phyloP scores from a whole-genome alignment of 192 early-diverging fungal genomes.

The Umbelopsis isabellina region DNA sequence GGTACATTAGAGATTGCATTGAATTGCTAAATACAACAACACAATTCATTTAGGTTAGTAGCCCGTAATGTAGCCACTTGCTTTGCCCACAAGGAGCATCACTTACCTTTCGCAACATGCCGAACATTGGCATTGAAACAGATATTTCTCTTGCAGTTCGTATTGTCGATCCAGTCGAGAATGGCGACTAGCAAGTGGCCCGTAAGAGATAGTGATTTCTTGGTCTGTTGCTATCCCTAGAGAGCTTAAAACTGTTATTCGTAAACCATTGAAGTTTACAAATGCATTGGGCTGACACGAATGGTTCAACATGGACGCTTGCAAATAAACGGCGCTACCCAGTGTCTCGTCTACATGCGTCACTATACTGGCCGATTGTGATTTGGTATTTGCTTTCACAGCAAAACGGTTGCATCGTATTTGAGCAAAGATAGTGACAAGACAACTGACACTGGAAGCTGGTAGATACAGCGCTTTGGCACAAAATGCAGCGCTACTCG shows the following conservation, averaged over 20 bases:
- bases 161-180: neutral
- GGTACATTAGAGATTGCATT: neutral
- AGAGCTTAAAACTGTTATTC: neutral
- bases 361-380: neutral
- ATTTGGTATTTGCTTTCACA: neutral
- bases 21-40: neutral
- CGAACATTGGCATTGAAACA: neutral
- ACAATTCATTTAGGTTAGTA: too few species aligned
- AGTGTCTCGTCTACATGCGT: neutral
- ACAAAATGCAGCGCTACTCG: neutral
- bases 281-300: constrained; percentile 13
- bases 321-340: neutral
- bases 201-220: constrained; percentile 9
- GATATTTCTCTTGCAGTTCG: neutral
- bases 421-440: neutral
- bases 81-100: too few species aligned
- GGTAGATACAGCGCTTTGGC: neutral
- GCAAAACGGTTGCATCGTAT: constrained; percentile 16
- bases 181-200: neutral
- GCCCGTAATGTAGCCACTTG: too few species aligned
- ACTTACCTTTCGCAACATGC: neutral
- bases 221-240: neutral
- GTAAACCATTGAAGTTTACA: neutral
- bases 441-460: neutral
- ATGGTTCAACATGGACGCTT: constrained; percentile 17